Percentiles rank a stretch among this genome's conserved stretches.
phyloP scores from a whole-genome alignment of 805 yeast genomes.

The Candida manassasensis region DNA sequence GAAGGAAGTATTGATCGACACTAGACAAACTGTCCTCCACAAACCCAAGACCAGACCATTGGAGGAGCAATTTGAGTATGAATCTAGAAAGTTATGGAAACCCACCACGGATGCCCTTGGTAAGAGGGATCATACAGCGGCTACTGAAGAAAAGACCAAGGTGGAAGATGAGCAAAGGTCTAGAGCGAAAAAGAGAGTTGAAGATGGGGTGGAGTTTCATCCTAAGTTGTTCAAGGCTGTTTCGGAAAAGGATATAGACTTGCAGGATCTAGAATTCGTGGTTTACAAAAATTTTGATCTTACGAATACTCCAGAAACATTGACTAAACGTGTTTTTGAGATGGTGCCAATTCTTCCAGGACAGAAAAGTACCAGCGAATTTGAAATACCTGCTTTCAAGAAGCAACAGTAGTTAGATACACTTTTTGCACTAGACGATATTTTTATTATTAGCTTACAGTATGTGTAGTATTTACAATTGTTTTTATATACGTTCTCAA shows the following conservation, averaged over 20 bases:
- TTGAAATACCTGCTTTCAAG: constrained; percentile 62
- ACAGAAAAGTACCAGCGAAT: constrained; percentile 59
- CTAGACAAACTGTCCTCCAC: constrained; percentile 46
- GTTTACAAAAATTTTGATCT: constrained; percentile 58
- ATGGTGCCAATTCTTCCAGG: constrained; percentile 83
- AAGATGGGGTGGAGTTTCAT: constrained; percentile 73
- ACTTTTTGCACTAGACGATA: not conserved
- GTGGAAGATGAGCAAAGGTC: constrained; percentile 86
- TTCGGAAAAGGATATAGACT: constrained; percentile 10
- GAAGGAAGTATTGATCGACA: constrained; percentile 39
- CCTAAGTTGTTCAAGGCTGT: constrained; percentile 67
- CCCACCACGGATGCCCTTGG: constrained; percentile 80
- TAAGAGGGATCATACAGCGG: constrained; percentile 68
- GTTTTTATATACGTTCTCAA: no score
- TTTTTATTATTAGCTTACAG: no score
- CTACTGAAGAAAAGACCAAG: constrained; percentile 82
- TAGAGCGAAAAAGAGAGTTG: constrained; percentile 66
- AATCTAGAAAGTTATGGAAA: constrained; percentile 80
- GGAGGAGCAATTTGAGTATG: constrained; percentile 73
- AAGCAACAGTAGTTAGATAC: constrained; percentile 25
- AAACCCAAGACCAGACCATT: constrained; percentile 75
- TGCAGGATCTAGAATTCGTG: constrained; percentile 55
- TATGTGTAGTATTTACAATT: no score
- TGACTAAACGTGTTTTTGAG: constrained; percentile 53
- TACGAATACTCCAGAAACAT: constrained; percentile 44